Percentiles rank a stretch among this genome's conserved stretches.
phyloP scores from a whole-genome alignment of 1,284 basidiomycete genomes.

The Ceratobasidium sp. region DNA sequence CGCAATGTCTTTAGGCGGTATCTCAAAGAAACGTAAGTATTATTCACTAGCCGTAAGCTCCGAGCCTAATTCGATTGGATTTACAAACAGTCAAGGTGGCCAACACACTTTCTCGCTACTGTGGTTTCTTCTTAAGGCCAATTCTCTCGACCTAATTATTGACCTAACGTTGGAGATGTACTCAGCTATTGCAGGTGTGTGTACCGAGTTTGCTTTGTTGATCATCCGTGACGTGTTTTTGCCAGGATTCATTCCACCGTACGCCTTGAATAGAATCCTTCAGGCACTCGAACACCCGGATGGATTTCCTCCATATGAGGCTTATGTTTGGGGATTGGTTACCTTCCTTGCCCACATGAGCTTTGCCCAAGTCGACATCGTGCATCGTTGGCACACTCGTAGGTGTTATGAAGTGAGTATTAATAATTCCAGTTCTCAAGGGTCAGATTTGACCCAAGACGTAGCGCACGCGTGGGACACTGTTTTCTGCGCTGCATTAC shows the following conservation, averaged over 20 bases:
- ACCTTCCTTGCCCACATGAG: constrained; percentile 58
- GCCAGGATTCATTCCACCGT: constrained; percentile 54
- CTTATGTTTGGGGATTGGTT: constrained; percentile 43
- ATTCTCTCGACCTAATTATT: constrained; percentile 73
- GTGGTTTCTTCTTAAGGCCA: constrained; percentile 69
- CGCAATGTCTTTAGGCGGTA: constrained; percentile 72
- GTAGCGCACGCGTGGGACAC: constrained; percentile 64
- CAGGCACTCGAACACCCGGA: constrained; percentile 38
- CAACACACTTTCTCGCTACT: constrained; percentile 54
- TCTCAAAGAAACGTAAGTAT: constrained; percentile 45
- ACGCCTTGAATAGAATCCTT: constrained; percentile 43
- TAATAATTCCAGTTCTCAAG: not conserved
- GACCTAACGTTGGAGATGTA: constrained; percentile 64
- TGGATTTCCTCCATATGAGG: constrained; percentile 32
- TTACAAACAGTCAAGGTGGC: constrained; percentile 47
- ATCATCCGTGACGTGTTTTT: not conserved
- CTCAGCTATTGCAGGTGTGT: constrained; percentile 56
- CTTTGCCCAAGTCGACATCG: constrained; percentile 71
- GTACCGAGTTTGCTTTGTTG: not conserved
- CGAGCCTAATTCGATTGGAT: constrained; percentile 32
- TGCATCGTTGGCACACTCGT: constrained; percentile 68
- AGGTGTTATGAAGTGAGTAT: constrained; percentile 59
- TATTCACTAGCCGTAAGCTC: not conserved
- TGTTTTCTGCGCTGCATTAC: constrained; percentile 74
- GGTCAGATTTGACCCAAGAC: not conserved